Base-by-base conservation (phyloP, 169 alveolate genomes). In the Plasmodium vinckei region DNA sequence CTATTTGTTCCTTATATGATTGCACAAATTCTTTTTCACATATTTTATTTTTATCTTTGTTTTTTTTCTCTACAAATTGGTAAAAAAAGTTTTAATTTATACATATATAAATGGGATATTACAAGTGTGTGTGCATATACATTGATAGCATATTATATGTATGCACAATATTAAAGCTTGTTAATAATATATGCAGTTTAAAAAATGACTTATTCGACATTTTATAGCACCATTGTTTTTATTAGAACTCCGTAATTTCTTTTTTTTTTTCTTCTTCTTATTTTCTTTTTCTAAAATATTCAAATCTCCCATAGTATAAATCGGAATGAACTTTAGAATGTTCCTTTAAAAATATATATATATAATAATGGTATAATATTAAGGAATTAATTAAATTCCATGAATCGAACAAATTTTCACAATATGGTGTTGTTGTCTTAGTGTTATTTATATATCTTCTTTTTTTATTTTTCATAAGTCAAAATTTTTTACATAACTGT, bases 231-330 rank as follows among this genome's bases (percentile, higher is more conserved):
- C 63, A 65, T 49, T 67, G 23, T 77, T 42, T 64, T 44, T 23
- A 56, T 7, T 0, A 51, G 19, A 23, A 27, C 42, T 77, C 21
- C n/a, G 51, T 13, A 60, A 47, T 54, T 61, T 75, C 25, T 77
- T 77, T 23, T 77, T 77, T 44, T 63, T 77, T 65, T 56, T 75
- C 61, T 75, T 77, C 54, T 57, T 54, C 23, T 67, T 65, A 10
- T 63, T 65, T 25, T 63, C 88, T 21, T 64, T 77, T 49, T 77
- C 88, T 46, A 46, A 64, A 12, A 39, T 33, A 15, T 15, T 63
- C 46, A 46, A 17, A 12, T 44, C 15, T 39, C 15, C 39, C 75
- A 77, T 77, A 57, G 39, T 51, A 49, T 19, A 17, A 17, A 69
- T 39, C 6, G 42, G 42, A 27, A 54, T 15, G 63, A 54, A 54